Evolutionary conservation across 768 basidiomycete species (phyloP).

Genomic region (Collybiopsis confluens): DNA sequence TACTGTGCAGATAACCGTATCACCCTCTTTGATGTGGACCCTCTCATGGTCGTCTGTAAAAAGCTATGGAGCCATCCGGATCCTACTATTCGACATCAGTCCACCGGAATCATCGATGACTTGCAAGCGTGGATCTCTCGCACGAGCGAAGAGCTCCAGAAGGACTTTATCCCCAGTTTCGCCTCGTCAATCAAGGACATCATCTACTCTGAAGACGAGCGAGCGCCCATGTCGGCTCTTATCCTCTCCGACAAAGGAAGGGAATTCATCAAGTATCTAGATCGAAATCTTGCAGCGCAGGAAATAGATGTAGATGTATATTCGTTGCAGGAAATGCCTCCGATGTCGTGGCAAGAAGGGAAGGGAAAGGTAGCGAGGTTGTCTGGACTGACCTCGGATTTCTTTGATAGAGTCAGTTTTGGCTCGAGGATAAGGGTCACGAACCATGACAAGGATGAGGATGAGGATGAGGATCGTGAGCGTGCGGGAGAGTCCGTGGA

Average conservation of each 20-base stretch:
- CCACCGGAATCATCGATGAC: not conserved
- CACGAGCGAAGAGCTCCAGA: conserved; percentile 3
- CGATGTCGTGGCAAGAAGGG: conserved; percentile 6
- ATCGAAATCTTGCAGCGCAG: not conserved
- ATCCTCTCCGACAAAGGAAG: conserved; percentile 5
- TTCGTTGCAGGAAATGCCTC: conserved; percentile 4
- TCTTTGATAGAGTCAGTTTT: conserved; percentile 1
- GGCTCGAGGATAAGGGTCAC: not conserved
- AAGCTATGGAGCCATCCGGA: conserved; percentile 6
- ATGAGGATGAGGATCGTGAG: no score
- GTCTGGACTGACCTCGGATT: conserved; percentile 2
- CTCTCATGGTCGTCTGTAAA: conserved; percentile 3
- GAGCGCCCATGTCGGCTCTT: conserved; percentile 1
- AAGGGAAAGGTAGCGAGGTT: conserved; percentile 1
- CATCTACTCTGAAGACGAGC: conserved; percentile 5
- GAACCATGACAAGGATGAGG: no score
- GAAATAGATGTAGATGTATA: conserved; percentile 5
- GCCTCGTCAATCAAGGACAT: conserved; percentile 4
- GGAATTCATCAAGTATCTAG: not conserved
- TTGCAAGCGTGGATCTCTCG: conserved; percentile 5
- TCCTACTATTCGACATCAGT: not conserved
- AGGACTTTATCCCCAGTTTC: conserved; percentile 6
- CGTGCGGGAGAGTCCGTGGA: not conserved
- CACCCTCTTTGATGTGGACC: conserved; percentile 6
- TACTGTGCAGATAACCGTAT: conserved; percentile 5